These are phyloP conservation scores for Yamadazyma kanchanaburiensis DNA, from an alignment of 1,139 yeast genomes.

Conservation along the genomic window DNA sequence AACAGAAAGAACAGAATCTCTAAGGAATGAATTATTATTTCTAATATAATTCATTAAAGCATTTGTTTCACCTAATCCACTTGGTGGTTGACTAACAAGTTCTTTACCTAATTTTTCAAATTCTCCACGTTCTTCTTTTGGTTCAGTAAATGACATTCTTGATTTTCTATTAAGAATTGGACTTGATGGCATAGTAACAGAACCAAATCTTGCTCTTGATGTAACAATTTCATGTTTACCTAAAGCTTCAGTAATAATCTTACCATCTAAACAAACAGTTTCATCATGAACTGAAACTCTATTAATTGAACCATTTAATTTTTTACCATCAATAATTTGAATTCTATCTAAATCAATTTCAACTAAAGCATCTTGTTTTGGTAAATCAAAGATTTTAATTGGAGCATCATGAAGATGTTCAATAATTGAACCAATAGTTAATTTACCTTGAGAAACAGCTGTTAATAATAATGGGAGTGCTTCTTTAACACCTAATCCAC, in stretches of 20 bases:
- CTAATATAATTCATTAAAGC: slow-evolving; percentile 77
- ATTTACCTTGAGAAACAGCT: slow-evolving; percentile 72
- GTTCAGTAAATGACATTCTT: slow-evolving; percentile 47
- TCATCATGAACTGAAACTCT: slow-evolving; percentile 78
- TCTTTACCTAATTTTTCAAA: slow-evolving; percentile 65
- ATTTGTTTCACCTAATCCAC: slow-evolving; percentile 68
- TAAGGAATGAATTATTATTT: slow-evolving; percentile 80
- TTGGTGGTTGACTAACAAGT: slow-evolving; percentile 71
- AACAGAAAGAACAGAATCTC: slow-evolving; percentile 85
- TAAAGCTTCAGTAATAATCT: slow-evolving; percentile 52
- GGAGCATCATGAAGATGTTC: slow-evolving; percentile 81
- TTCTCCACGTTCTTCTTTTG: slow-evolving; percentile 33
- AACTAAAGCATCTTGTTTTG: slow-evolving; percentile 73
- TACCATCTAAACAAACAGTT: slow-evolving; percentile 84
- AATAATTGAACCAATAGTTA: slow-evolving; percentile 71
- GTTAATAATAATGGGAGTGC: slow-evolving; percentile 77
- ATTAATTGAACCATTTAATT: slow-evolving; percentile 77
- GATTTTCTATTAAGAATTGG: slow-evolving; percentile 41
- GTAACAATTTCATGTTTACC: slow-evolving; percentile 54
- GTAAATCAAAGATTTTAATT: slow-evolving; percentile 74
- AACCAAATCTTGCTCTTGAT: slow-evolving; percentile 38
- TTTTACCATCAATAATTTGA: slow-evolving; percentile 40
- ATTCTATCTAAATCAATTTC: slow-evolving; percentile 82
- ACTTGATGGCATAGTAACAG: slow-evolving; percentile 45
- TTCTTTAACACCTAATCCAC: slow-evolving; percentile 79